Evolutionary conservation across 768 basidiomycete genomes (phyloP), one percentile per base, ranked within the genome.

Genomic region (Kwoniella bestiolae): DNA sequence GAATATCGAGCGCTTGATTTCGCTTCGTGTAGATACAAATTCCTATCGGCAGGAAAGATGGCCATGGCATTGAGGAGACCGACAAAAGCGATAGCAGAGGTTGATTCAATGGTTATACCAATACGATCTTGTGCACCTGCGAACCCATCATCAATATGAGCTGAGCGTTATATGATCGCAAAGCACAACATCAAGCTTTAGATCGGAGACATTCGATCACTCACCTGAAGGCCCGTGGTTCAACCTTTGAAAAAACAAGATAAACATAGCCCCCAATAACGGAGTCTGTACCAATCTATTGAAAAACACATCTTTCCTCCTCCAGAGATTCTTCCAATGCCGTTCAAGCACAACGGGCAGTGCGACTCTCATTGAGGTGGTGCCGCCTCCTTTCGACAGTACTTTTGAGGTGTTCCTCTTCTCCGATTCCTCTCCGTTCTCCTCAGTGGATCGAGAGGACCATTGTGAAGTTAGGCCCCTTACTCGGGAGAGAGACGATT

Each of bases 1-100:
- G 80, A 82, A 63, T 85, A 84, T 4, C 79, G 71, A 0, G 83
- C 84, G 14, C 79, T 80, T 23, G 79, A 81, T 18, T 75, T 71
- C 53, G 78, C 81, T 67, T 85, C 85, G 71, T 85, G 82, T 61
- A 83, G 78, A 70, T 83, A 85, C 4, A 84, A 66, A 28, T 83
- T 78, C 51, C 81, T 78, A 53, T 85, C 85, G 23, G 75, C 75
- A 0, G 84, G 84, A 70, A 82, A 85, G 64, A 84, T 79, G 6
- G 83, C 76, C 63, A 82, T 75, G 23, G 79, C 79, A 38, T 77
- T 77, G 5, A 83, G 67, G 14, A 82, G 71, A 3, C 83, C 83
- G 51, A 83, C 78, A 63, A 83, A 84, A 7, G 81, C 73, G 1
- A 82, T 65, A 0, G 82, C 76, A 32, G 73, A 60, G 29, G 76